Conservation (phyloP, 768 basidiomycete species). For the Russula abietina region DNA sequence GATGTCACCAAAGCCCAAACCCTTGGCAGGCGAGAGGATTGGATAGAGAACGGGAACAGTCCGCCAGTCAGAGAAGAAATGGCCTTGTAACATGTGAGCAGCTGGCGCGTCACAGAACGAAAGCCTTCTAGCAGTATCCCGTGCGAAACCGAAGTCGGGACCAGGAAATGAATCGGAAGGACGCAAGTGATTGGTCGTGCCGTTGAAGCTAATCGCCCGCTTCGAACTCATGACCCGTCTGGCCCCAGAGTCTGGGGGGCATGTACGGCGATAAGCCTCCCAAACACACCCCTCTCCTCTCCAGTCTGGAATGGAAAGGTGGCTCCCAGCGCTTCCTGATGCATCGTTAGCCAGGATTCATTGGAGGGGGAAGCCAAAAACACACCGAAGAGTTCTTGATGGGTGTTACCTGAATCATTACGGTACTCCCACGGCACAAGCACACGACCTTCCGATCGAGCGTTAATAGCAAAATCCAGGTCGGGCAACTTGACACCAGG, state of each 20-base stretch:
- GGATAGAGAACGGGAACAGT: constrained; percentile 86
- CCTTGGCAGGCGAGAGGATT: constrained; percentile 88
- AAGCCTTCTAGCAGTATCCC: constrained; percentile 52
- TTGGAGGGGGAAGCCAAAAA: constrained; percentile 19
- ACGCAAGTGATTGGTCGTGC: constrained; percentile 30
- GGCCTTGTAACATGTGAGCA: constrained; percentile 83
- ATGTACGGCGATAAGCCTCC: constrained; percentile 94
- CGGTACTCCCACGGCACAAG: constrained; percentile 89
- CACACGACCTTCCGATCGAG: constrained; percentile 88
- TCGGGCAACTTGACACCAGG: constrained; percentile 62
- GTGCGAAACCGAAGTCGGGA: constrained; percentile 59
- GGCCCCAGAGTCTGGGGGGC: constrained; percentile 69
- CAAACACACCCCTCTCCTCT: constrained; percentile 75
- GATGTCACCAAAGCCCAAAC: constrained; percentile 81
- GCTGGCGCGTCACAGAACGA: constrained; percentile 81
- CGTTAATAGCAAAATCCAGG: constrained; percentile 92
- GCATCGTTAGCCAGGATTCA: background rate
- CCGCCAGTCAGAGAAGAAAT: constrained; percentile 97
- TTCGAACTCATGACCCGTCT: constrained; percentile 78
- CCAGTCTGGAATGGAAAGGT: constrained; percentile 78
- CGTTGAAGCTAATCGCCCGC: constrained; percentile 42
- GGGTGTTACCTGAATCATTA: constrained; percentile 64
- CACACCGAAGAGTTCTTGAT: constrained; percentile 34
- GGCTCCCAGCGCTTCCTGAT: constrained; percentile 42
- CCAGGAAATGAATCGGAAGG: constrained; percentile 33